phyloP scores from a whole-genome alignment of 306 rosid genomes.

The Alnus glutinosa region DNA sequence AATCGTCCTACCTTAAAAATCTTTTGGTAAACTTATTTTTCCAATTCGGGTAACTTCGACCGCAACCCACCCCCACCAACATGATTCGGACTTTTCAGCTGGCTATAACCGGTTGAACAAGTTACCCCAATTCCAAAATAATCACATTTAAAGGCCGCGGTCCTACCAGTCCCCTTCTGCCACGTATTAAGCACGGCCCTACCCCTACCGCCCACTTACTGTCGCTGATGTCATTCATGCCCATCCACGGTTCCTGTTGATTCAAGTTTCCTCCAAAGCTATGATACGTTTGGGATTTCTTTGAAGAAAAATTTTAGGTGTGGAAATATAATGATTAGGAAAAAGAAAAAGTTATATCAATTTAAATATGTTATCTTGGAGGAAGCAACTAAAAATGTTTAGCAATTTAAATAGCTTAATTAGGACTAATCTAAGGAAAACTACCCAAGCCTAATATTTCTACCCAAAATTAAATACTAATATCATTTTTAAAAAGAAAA shows the following conservation, averaged over 20 bases:
- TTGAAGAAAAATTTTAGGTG: neutral
- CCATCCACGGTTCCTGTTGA: constrained; percentile 28
- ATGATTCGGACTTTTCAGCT: constrained; percentile 38
- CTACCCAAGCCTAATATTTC: too few relatives aligned
- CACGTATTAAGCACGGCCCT: constrained; percentile 30
- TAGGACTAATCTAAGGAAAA: too few relatives aligned
- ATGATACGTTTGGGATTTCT: constrained; percentile 10
- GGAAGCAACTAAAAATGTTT: too few relatives aligned
- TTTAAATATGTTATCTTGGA: too few relatives aligned
- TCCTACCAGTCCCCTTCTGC: neutral
- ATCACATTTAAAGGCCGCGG: neutral
- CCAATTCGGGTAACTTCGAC: constrained; percentile 53
- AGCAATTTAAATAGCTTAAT: too few relatives aligned
- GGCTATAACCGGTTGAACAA: constrained; percentile 49
- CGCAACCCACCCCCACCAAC: constrained; percentile 26
- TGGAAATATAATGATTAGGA: neutral
- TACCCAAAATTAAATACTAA: too few relatives aligned
- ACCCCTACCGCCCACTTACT: constrained; percentile 10
- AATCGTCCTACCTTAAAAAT: constrained; percentile 53
- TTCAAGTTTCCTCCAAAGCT: neutral
- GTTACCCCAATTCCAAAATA: neutral
- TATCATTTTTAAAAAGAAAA: too few relatives aligned
- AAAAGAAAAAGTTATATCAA: neutral
- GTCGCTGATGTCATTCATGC: constrained; percentile 11
- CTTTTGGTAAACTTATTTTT: constrained; percentile 41